A percentile compares a stretch with the other conserved stretches of the same genome.
Conservation (phyloP, 768 basidiomycete genomes). For the Nevesoporus exiguus region DNA sequence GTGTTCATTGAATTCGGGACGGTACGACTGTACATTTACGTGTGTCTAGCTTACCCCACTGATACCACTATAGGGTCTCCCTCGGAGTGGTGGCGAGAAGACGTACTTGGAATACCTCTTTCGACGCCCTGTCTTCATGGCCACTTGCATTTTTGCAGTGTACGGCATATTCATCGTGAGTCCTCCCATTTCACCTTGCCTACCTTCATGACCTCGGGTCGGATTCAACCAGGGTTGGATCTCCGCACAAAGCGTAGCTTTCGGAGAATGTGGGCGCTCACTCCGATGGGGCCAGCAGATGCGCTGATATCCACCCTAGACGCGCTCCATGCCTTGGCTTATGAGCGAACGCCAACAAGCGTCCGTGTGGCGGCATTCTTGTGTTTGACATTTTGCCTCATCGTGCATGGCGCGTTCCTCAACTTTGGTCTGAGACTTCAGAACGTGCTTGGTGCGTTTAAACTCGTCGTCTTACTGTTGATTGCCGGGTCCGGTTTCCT, state of each 20-base stretch:
- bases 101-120: conserved; percentile 70
- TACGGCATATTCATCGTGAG: conserved; percentile 59
- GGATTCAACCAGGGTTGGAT: conserved; percentile 46
- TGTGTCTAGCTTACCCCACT: not conserved
- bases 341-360: conserved; percentile 42
- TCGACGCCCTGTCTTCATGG: conserved; percentile 56
- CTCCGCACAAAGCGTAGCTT: conserved; percentile 59
- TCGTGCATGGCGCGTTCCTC: conserved; percentile 53
- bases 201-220: not conserved
- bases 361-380: conserved; percentile 51
- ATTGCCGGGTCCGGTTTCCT: conserved; percentile 55
- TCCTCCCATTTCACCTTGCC: not conserved
- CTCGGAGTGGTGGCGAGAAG: conserved; percentile 72
- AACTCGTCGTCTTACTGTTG: conserved; percentile 51
- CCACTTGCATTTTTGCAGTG: conserved; percentile 54
- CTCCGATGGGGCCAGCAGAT: not conserved
- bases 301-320: conserved; percentile 39
- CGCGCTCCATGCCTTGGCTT: conserved; percentile 49
- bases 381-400: conserved; percentile 53
- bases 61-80: conserved; percentile 47
- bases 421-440: conserved; percentile 60
- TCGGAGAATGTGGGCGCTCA: conserved; percentile 60
- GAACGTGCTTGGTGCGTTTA: conserved; percentile 59
- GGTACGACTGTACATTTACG: conserved; percentile 33
- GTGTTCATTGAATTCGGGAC: conserved; percentile 78